Percentiles rank a stretch among this genome's conserved stretches.
Evolutionary conservation across 2,329 filamentous ascomycete species (phyloP).

Genomic region (Alternaria sp.): DNA sequence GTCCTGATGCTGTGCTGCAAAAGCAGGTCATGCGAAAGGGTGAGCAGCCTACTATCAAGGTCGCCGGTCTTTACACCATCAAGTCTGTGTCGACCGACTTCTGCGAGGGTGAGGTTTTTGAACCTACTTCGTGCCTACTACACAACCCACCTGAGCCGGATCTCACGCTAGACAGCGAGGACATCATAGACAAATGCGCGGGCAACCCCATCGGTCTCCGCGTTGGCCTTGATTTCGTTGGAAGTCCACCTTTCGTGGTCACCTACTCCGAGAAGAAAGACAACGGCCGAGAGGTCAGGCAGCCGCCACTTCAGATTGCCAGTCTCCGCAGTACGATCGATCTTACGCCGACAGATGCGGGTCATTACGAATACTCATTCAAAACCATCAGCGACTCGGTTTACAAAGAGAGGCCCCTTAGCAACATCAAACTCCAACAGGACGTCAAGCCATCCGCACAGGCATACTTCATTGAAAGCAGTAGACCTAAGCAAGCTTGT

Average conservation of each 20-base stretch:
- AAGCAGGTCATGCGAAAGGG: slow-evolving; percentile 67
- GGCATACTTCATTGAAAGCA: slow-evolving; percentile 68
- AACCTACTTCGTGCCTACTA: slow-evolving; percentile 91
- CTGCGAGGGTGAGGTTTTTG: slow-evolving; percentile 86
- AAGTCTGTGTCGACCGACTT: slow-evolving; percentile 78
- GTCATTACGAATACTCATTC: slow-evolving; percentile 87
- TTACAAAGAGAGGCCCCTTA: slow-evolving; percentile 64
- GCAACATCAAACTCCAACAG: slow-evolving; percentile 76
- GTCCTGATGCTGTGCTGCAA: slow-evolving; percentile 62
- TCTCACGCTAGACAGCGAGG: slow-evolving; percentile 74
- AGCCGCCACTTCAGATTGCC: slow-evolving; percentile 60
- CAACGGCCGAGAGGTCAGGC: slow-evolving; percentile 58
- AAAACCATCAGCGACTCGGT: slow-evolving; percentile 80
- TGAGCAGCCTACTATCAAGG: slow-evolving; percentile 71
- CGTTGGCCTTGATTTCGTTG: slow-evolving; percentile 87
- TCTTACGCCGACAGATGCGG: slow-evolving; percentile 79
- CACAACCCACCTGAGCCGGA: slow-evolving; percentile 90
- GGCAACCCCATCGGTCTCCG: slow-evolving; percentile 90
- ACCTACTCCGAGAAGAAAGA: slow-evolving; percentile 74
- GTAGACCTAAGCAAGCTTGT: slow-evolving; percentile 70
- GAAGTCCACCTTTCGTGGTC: slow-evolving; percentile 89
- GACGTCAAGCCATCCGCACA: slow-evolving; percentile 92
- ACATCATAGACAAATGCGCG: slow-evolving; percentile 93
- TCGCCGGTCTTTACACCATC: slow-evolving; percentile 85
- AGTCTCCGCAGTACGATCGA: slow-evolving; percentile 84